Evolutionary conservation across 140 eudicot genomes (phyloP), one percentile per base, ranked within the genome.

Genomic region (Senecio squalidus): DNA sequence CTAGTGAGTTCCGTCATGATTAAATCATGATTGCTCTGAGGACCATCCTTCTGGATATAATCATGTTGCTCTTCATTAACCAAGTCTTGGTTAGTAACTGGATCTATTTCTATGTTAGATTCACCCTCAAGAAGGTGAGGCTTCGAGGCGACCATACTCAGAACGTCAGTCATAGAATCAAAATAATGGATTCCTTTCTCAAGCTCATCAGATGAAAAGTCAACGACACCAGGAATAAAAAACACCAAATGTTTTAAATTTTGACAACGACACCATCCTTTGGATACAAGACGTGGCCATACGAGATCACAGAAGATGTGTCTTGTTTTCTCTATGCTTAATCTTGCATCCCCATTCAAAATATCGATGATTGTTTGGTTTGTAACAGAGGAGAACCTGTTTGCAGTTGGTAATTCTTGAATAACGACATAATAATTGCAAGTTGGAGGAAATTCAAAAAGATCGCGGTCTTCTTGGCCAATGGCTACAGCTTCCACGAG

Each of bases 291-390:
- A 21, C 96, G 88, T 13, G 95, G 96, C 96, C 96, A 84, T 9
- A 89, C 95, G 1, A 92, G 88, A 60, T 82, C 88, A 91, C 85
- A 77, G 56, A 89, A 89, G 14, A 89, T 58, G 5, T 82, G 95
- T 28, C 48, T 63, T 27, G 86, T 69, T 26, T 78, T 70, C 20
- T 78, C 73, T 74, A 81, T 89, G 67, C 88, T 82, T 23, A 84
- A 51, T 10, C 83, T 74, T 23, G 55, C 65, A 9, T 67, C 80
- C 3, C 88, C 82, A 1, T 74, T 89, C 38, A 89, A 60, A 39
- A 66, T 72, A 39, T 75, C 66, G 28, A 82, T 31, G 0, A 84
- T 80, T 60, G 79, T 82, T 14, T 68, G 31, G 9, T 74, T 47
- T 55, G 77, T 63, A 24, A 84, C 85, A 27, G 81, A 72, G 16